Conservation (phyloP, 306 rosid species). For the Trifolium subterraneum region DNA sequence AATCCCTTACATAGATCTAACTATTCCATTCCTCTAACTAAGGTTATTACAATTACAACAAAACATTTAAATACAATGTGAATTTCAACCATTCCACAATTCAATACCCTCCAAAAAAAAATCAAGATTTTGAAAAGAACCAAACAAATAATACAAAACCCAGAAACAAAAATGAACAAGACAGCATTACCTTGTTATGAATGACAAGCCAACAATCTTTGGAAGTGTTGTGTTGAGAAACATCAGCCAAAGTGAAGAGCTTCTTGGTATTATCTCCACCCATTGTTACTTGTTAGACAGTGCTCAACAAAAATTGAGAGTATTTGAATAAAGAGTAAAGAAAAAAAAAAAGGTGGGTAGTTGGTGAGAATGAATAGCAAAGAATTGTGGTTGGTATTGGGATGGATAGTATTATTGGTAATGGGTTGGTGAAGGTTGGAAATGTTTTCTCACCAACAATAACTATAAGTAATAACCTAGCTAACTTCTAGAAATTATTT, state of each 20-base stretch:
- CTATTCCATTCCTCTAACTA: not conserved
- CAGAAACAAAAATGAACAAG: not conserved
- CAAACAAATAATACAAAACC: not conserved
- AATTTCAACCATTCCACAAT: not conserved
- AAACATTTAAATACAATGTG: not conserved
- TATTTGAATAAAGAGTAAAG: not conserved
- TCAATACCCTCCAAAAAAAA: not conserved
- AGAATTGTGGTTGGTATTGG: slow-evolving; percentile 8
- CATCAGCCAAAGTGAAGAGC: slow-evolving; percentile 67
- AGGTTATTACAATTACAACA: not conserved
- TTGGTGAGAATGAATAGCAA: not conserved
- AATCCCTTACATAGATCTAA: slow-evolving; percentile 8
- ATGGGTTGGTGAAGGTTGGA: slow-evolving; percentile 6
- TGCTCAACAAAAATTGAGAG: not conserved
- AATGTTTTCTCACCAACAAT: not conserved
- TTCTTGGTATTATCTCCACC: slow-evolving; percentile 56
- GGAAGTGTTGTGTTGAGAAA: slow-evolving; percentile 58
- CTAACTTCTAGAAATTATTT: too few species aligned
- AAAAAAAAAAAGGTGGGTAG: not conserved
- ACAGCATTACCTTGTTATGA: slow-evolving; percentile 65
- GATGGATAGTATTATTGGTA: not conserved
- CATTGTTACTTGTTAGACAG: slow-evolving; percentile 45
- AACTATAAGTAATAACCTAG: too few species aligned
- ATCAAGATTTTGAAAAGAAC: not conserved
- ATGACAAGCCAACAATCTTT: slow-evolving; percentile 89